These are phyloP conservation scores for Zymoseptoria pseudotritici DNA, from an alignment of 2,329 filamentous ascomycete genomes.

Conservation along the genomic window DNA sequence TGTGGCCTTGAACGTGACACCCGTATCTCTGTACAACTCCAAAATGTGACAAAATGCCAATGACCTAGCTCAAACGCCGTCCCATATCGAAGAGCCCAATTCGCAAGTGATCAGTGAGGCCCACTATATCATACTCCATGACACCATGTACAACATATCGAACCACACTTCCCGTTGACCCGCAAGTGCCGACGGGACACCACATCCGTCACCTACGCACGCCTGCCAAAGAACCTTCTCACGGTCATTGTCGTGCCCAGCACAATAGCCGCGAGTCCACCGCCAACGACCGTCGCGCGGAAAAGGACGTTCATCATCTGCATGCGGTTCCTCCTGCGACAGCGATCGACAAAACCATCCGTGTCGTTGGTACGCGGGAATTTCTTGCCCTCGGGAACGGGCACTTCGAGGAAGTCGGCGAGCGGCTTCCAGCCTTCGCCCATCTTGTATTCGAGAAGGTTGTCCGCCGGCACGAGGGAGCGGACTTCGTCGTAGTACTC, in stretches of 20 bases:
- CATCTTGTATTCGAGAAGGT: conserved; percentile 48
- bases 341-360: conserved; percentile 49
- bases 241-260: conserved; percentile 31
- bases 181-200: not conserved
- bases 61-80: not conserved
- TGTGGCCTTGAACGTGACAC: not conserved
- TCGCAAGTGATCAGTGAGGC: not conserved
- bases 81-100: not conserved
- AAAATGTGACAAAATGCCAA: not conserved
- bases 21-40: not conserved
- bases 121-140: not conserved
- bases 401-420: conserved; percentile 48
- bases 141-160: not conserved
- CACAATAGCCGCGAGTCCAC: conserved; percentile 40
- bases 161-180: not conserved
- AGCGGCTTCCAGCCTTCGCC: conserved; percentile 49
- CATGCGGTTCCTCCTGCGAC: conserved; percentile 45
- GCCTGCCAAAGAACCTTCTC: conserved; percentile 27
- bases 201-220: conserved; percentile 1
- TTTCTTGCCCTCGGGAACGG: conserved; percentile 41
- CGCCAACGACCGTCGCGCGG: conserved; percentile 44
- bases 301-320: conserved; percentile 51
- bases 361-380: conserved; percentile 49
- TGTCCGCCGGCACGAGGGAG: conserved; percentile 40
- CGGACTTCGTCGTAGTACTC: conserved; percentile 49